phyloP scores from a whole-genome alignment of 345 rosid genomes.

The Psidium friedrichsthalianum region DNA sequence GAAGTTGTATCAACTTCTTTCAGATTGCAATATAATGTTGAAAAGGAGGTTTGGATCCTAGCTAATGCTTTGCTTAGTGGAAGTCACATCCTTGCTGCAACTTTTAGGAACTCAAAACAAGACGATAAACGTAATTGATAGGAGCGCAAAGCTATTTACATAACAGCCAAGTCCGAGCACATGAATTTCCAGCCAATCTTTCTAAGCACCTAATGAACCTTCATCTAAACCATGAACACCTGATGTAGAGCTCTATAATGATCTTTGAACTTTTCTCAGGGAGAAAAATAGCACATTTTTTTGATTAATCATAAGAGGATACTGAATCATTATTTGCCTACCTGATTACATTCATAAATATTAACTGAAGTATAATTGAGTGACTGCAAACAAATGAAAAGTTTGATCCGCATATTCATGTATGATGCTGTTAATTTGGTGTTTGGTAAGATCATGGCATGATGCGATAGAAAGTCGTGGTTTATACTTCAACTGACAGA shows the following conservation, averaged over 20 bases:
- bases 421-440: neutral
- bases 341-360: neutral
- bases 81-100: neutral
- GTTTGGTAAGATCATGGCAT: neutral
- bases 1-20: neutral
- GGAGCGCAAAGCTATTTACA: neutral
- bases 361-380: neutral
- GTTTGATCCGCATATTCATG: neutral
- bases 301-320: neutral
- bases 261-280: neutral
- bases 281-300: neutral
- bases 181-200: neutral
- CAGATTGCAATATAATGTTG: neutral
- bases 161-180: neutral
- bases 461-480: neutral
- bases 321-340: neutral
- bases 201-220: neutral
- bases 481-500: neutral
- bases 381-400: neutral
- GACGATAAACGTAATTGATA: neutral
- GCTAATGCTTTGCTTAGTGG: neutral
- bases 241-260: neutral
- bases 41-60: neutral
- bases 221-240: neutral
- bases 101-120: neutral